Base-by-base conservation (phyloP, 306 rosid genomes). In the Arachis stenosperma region DNA sequence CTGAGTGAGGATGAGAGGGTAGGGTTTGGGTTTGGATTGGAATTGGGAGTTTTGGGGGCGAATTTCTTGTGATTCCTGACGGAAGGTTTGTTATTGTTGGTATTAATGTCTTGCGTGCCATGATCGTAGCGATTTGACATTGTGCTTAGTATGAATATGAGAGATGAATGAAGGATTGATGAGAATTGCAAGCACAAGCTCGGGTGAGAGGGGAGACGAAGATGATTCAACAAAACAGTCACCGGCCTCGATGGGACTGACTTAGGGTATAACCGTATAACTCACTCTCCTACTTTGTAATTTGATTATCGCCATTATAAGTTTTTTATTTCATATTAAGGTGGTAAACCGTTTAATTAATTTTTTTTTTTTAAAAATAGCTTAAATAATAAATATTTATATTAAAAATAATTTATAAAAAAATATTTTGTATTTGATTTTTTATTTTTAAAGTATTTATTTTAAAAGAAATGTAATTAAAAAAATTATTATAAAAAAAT, bases 1-100 rank as follows among this genome's bases (percentile, higher is more conserved):
- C 96, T 78, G 55, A 91, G 88, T 40, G 98, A 88, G 65, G 77
- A 50, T 56, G 99, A 91, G 50, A 95, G 86, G 39, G 89, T 84
- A 14, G 90, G 30, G 65, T 9, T 33, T 33, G 37, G 37, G 37
- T 48, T 60, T 47, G 82, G 75, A 74, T 69, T 81, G n/a, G 72
- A 74, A 64, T 75, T 81, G n/a, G 72, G 76, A 64, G 73, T 91
- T 76, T 81, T 91, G 66, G 98, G 90, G 66, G 87, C 81, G 65
- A 84, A 95, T 64, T 86, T 81, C 84, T 72, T 84, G 10, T 87
- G 87, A 41, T 81, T 43, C 65, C 85, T 94, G 66, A 43, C 15
- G 79, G 78, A 82, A 79, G 87, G 89, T 85, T 81, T 86, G 86
- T 68, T 74, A 7, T 51, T 85, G 85, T n/a, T 64, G 44, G 52